Base-by-base conservation (phyloP, 257 asterid genomes). In the Penstemon eatonii region DNA sequence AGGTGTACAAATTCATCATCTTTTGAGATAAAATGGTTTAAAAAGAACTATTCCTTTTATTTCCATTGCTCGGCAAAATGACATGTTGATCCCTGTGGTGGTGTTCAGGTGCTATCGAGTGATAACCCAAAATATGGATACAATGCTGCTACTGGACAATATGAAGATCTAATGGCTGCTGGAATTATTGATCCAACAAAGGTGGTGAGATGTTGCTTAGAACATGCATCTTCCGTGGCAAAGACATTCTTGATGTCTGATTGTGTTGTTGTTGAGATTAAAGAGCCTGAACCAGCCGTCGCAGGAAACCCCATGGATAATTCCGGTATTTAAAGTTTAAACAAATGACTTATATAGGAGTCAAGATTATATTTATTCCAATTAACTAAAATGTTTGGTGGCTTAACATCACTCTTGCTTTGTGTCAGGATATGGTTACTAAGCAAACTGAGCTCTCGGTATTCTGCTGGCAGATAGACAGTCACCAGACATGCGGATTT, bases 201-300 rank as follows among this genome's bases (percentile, higher is more conserved):
- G 86, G 89, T 75, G 58, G 88, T 85, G n/a, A 76, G 88, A 74
- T 85, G 91, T 75, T 83, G 88, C 80, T 47, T 85, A 60, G 91
- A 83, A 70, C 86, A 83, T 59, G 88, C 88, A 3, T 75, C 91
- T 1, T 83, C 85, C 0, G 85, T 83, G 40, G 88, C 88, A 18
- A 78, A 68, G 78, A 83, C 83, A 19, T 83, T 85, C 74, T 76
- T 85, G 5, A 83, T 82, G 53, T 82, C 85, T 0, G 86, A 83
- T 63, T 77, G 83, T 11, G 88, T 85, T 43, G 90, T 85, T 68
- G 84, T 74, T 25, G 86, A 85, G 41, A 76, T 80, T 19, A 78
- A 80, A 76, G 86, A 78, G 78, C 71, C 84, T 12, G 84, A 80
- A 69, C 69, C 81, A 10, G 78, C 49, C n/a, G 43, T 25, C 2